phyloP scores from a whole-genome alignment of 179 eudicot genomes.

The Monotropa hypopitys region DNA sequence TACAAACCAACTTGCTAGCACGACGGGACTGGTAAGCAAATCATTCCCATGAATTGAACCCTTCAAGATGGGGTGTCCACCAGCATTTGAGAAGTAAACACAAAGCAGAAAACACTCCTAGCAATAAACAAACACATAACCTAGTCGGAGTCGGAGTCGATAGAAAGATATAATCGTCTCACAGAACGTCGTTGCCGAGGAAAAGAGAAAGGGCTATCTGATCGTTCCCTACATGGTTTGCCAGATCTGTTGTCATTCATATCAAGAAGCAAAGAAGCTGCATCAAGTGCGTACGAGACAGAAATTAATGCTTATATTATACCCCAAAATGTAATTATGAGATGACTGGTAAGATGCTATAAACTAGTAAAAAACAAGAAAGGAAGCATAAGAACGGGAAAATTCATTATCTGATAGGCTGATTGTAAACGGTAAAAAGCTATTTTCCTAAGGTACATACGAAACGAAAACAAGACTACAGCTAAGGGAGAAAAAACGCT shows the following conservation, averaged over 20 bases:
- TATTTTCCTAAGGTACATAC: not conserved
- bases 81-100: not conserved
- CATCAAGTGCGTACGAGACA: conserved; percentile 13
- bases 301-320: not conserved
- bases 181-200: conserved; percentile 72
- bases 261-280: conserved; percentile 66
- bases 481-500: not conserved
- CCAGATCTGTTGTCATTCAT: conserved; percentile 45
- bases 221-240: conserved; percentile 44
- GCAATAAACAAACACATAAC: not conserved
- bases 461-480: not conserved
- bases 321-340: not conserved
- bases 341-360: not conserved
- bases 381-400: not conserved
- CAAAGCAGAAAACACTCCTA: not conserved
- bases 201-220: conserved; percentile 60
- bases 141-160: conserved; percentile 48
- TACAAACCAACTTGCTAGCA: conserved; percentile 2
- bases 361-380: not conserved
- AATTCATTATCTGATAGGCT: not conserved
- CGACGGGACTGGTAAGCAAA: not conserved
- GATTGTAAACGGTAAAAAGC: not conserved
- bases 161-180: conserved; percentile 49
- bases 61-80: not conserved
- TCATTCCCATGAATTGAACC: conserved; percentile 1